phyloP scores from a whole-genome alignment of 768 basidiomycete species.

The Leccinum sublutescens region DNA sequence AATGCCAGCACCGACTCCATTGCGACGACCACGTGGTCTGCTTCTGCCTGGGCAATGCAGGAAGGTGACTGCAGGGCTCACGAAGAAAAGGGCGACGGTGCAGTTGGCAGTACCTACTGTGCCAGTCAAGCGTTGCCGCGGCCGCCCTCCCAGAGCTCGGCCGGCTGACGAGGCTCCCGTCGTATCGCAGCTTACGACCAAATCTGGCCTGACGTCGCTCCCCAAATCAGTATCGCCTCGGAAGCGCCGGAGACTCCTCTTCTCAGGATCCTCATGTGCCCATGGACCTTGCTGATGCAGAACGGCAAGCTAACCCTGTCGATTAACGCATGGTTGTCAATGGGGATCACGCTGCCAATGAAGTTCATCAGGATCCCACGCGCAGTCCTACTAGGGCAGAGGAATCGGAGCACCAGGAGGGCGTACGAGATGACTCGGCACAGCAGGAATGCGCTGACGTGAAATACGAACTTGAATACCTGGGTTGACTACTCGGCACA shows the following conservation, averaged over 20 bases:
- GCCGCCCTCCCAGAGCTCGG: conserved; percentile 31
- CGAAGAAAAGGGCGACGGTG: conserved; percentile 6
- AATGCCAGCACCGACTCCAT: conserved; percentile 16
- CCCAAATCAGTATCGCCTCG: conserved; percentile 30
- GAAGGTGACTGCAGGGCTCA: conserved; percentile 10
- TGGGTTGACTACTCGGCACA: conserved; percentile 48
- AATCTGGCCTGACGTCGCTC: conserved; percentile 10
- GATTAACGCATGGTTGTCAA: conserved; percentile 13
- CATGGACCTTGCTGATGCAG: conserved; percentile 1
- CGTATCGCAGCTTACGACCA: conserved; percentile 1
- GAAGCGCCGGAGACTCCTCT: conserved; percentile 46
- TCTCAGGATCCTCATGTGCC: conserved; percentile 21
- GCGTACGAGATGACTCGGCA: background rate
- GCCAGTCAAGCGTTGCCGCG: conserved; percentile 34
- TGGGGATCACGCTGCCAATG: conserved; percentile 21
- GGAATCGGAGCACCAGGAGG: conserved; percentile 1
- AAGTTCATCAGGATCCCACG: conserved; percentile 4
- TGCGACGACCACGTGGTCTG: conserved; percentile 17
- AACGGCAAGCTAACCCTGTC: conserved; percentile 4
- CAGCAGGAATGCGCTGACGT: conserved; percentile 30
- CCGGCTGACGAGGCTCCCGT: conserved; percentile 7
- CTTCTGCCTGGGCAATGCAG: conserved; percentile 18
- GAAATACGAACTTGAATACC: conserved; percentile 48
- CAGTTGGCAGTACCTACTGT: conserved; percentile 10
- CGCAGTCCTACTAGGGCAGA: conserved; percentile 1